A percentile compares a stretch with the other conserved stretches of the same genome.
Conservation (phyloP, 768 basidiomycete species). For the Lactifluus volemus region DNA sequence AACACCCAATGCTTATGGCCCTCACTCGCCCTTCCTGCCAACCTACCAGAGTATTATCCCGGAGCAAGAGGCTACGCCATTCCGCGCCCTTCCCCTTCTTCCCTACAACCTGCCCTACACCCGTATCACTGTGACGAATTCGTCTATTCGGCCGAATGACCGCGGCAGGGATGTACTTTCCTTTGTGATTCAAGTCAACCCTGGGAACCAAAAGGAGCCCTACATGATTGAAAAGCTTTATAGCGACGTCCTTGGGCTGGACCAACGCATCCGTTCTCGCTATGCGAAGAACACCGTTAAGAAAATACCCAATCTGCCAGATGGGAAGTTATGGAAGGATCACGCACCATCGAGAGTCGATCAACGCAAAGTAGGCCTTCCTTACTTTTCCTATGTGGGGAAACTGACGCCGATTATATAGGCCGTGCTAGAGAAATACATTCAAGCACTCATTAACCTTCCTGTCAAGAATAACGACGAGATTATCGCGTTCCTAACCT, state of each 20-base stretch:
- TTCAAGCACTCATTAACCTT: constrained; percentile 73
- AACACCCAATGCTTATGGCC: constrained; percentile 11
- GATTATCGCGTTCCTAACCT: constrained; percentile 85
- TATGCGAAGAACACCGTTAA: constrained; percentile 61
- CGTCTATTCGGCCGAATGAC: constrained; percentile 82
- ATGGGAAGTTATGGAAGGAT: constrained; percentile 92
- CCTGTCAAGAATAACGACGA: constrained; percentile 85
- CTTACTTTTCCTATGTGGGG: constrained; percentile 2
- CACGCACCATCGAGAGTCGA: constrained; percentile 96
- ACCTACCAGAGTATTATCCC: constrained; percentile 19
- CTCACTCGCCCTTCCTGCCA: constrained; percentile 10
- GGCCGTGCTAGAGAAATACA: constrained; percentile 75
- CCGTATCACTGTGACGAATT: constrained; percentile 61
- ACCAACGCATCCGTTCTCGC: constrained; percentile 56
- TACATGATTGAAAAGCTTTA: constrained; percentile 93
- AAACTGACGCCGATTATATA: constrained; percentile 24
- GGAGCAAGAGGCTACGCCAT: constrained; percentile 31
- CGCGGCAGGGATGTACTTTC: constrained; percentile 87
- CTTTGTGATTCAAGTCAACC: constrained; percentile 72
- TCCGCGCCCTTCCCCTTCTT: constrained; percentile 66
- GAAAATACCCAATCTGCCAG: constrained; percentile 75
- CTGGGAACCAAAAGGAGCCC: constrained; percentile 57
- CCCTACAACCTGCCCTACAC: constrained; percentile 67
- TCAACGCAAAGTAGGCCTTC: constrained; percentile 75
- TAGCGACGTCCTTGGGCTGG: constrained; percentile 84